These are phyloP conservation scores for Zopfia rhizophila DNA, from an alignment of 2,329 filamentous ascomycete species.

Conservation along the genomic window DNA sequence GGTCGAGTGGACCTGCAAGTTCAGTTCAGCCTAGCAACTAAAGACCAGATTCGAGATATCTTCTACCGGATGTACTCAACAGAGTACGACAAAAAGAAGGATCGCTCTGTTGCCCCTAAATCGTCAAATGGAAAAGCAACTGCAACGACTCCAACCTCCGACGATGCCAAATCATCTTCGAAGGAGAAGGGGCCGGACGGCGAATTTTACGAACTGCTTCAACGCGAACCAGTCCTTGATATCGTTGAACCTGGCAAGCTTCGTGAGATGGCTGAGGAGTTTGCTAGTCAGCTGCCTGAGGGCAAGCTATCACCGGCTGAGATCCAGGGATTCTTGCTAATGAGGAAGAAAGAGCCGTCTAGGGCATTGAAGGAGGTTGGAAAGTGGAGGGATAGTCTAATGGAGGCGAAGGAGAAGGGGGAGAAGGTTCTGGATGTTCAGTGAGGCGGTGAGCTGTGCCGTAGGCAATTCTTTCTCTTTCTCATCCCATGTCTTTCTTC, in stretches of 20 bases:
- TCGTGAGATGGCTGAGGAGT: constrained; percentile 55
- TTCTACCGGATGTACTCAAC: constrained; percentile 54
- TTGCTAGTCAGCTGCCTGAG: constrained; percentile 59
- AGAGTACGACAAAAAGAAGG: constrained; percentile 13
- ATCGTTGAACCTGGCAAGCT: constrained; percentile 42
- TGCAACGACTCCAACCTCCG: constrained; percentile 1
- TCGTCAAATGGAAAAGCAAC: not conserved
- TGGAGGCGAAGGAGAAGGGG: constrained; percentile 44
- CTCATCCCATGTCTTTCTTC: too few relatives aligned
- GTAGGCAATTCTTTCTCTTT: too few relatives aligned
- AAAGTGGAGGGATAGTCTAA: constrained; percentile 54
- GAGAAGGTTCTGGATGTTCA: constrained; percentile 34
- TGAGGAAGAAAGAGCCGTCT: constrained; percentile 60
- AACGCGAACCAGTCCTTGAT: constrained; percentile 18
- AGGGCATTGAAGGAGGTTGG: constrained; percentile 56
- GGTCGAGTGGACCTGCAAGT: constrained; percentile 77
- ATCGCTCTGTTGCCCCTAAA: not conserved
- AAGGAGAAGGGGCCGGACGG: too few relatives aligned
- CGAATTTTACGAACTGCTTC: constrained; percentile 21
- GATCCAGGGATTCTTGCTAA: constrained; percentile 64
- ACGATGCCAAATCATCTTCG: too few relatives aligned
- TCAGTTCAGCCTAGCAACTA: constrained; percentile 63
- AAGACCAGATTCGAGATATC: constrained; percentile 54
- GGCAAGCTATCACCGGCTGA: constrained; percentile 62
- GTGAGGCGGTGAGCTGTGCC: not conserved